Evolutionary conservation across 164 flowering plant genomes (phyloP), one percentile per base, ranked within the genome.

Genomic region (Chimonanthus praecox): DNA sequence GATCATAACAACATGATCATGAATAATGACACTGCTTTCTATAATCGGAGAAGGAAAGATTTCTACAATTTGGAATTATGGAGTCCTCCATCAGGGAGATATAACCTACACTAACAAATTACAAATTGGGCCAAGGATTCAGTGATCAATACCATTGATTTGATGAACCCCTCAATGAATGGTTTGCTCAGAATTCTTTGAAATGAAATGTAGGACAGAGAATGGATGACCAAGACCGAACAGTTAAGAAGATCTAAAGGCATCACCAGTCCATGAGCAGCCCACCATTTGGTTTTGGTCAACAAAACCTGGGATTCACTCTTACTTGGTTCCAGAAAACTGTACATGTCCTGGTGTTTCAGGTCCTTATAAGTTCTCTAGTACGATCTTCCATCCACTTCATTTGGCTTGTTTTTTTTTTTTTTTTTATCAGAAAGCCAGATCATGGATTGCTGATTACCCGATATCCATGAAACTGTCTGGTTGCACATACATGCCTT

Each of bases 401-500:
- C 60, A 54, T n/a, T 15, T 7, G 60, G 60, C 9, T 51, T 51
- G 58, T 51, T 15, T 51, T 51, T 51, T 10, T 54, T 51, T 10
- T 54, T 9, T 54, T 54, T 15, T 51, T 51, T 10, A 16, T 4
- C 58, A 11, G 16, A 54, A 54, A n/a, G 10, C n/a, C 11, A 11
- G 15, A 54, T 10, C 60, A 11, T 54, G 10, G 60, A 15, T 13
- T 63, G 5, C 51, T 13, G 44, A 72, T 74, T 82, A 83, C 85
- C 84, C 79, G 76, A 66, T 73, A 73, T 46, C 18, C 72, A 49
- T 69, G 78, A 71, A 74, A 11, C 64, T 49, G 74, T 68, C 45
- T 75, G 51, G 33, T 69, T 11, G 46, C 46, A 68, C 20, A 54
- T 51, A 67, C 33, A 33, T 74, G 78, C 6, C 62, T 78, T 13